Percentiles rank a stretch among this genome's conserved stretches.
Evolutionary conservation across 345 rosid species (phyloP).

Genomic region (Clausena lansium): DNA sequence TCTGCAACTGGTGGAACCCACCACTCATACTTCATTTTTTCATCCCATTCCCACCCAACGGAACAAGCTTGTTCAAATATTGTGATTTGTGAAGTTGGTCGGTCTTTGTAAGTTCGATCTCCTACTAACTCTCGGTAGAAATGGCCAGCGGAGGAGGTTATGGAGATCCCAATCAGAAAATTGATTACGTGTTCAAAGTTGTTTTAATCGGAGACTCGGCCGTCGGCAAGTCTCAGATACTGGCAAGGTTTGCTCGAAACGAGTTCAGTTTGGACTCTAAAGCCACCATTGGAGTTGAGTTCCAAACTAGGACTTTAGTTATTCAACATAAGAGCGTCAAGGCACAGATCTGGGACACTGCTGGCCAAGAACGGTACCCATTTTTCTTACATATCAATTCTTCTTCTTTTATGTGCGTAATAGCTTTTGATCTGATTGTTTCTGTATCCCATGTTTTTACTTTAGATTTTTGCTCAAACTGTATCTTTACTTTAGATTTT

Average conservation of each 20-base stretch:
- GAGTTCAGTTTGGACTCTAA: slow-evolving; percentile 90
- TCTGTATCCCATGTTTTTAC: neutral
- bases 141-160: slow-evolving; percentile 68
- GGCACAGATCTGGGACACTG: slow-evolving; percentile 99
- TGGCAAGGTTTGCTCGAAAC: slow-evolving; percentile 78
- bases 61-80: neutral
- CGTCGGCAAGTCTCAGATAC: slow-evolving; percentile 84
- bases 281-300: slow-evolving; percentile 94
- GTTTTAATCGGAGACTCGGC: slow-evolving; percentile 95
- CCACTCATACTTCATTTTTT: neutral
- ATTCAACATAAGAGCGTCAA: slow-evolving; percentile 78
- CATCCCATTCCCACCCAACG: no score
- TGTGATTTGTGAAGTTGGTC: neutral
- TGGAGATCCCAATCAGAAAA: slow-evolving; percentile 60
- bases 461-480: no score
- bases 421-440: neutral
- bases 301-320: slow-evolving; percentile 71
- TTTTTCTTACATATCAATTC: neutral
- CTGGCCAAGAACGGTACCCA: slow-evolving; percentile 81
- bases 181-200: slow-evolving; percentile 79
- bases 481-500: neutral
- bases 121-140: neutral
- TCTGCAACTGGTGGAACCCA: neutral
- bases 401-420: neutral
- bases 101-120: neutral